Evolutionary conservation across 306 rosid species (phyloP), one percentile per base, ranked within the genome.

Genomic region (Nissolia schottii): DNA sequence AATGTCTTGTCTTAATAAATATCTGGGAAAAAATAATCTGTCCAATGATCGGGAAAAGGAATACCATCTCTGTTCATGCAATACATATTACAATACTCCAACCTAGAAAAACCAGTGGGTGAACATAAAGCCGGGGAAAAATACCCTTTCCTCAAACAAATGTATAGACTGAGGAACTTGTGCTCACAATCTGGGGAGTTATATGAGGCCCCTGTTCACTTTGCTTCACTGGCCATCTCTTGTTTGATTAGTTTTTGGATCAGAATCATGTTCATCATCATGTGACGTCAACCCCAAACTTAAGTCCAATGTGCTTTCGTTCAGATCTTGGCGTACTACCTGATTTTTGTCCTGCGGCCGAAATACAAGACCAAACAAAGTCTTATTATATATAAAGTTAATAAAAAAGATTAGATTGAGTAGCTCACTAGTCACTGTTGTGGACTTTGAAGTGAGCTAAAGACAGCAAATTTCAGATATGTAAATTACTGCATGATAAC

Each of bases 241-340:
- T 66, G 45, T 64, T 57, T 81, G 82, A 72, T 79, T 82, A 71
- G 81, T 59, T 77, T 89, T 89, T 37, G 86, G 76, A 68, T 82
- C 87, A 35, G 86, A 65, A 60, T 87, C 85, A 24, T 49, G 80
- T n/a, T 85, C 89, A 2, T 82, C 84, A 3, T 87, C 92, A 51
- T 83, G 89, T 18, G 84, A 89, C 53, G 89, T 91, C 85, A 89
- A 84, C 50, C 93, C 96, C 87, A 94, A 83, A 82, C 99, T 84
- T 73, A 94, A 84, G 82, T 94, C 96, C 87, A 94, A 72, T 32
- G 94, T 92, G 70, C 96, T 93, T 78, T 91, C 96, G 34, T 91
- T 94, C 81, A 94, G 87, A 85, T 94, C 99, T 86, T 94, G 99
- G 43, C 97, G 85, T 18, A 89, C 93, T 59, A 74, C 77, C 69